A percentile compares a stretch with the other conserved stretches of the same genome.
Evolutionary conservation across 352 stramenopile genomes (phyloP).

Genomic region (Thalassiosira oceanica): DNA sequence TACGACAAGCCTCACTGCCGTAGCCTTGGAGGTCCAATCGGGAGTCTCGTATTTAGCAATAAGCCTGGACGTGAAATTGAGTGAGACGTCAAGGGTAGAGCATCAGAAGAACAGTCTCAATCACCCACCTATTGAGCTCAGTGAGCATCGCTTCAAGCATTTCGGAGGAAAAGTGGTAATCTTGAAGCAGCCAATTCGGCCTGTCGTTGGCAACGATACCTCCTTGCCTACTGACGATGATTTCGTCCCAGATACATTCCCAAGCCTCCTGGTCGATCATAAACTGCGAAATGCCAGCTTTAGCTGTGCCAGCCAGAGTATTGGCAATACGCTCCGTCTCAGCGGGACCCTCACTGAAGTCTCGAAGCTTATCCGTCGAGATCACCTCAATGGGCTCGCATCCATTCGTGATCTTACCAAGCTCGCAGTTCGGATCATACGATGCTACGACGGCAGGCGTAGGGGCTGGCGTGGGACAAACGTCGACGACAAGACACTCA

Average conservation of each 20-base stretch:
- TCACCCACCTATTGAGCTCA: slow-evolving; percentile 11
- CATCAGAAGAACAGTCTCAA: too few relatives aligned
- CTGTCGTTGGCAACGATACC: background rate
- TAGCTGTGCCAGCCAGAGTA: slow-evolving; percentile 15
- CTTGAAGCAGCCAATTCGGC: background rate
- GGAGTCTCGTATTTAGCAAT: slow-evolving; percentile 12
- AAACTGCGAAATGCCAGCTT: slow-evolving; percentile 27
- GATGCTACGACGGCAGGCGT: slow-evolving; percentile 26
- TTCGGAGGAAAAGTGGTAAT: slow-evolving; percentile 1
- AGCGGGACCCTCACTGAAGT: slow-evolving; percentile 21
- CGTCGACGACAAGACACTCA: background rate
- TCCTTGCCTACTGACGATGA: slow-evolving; percentile 18
- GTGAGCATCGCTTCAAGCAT: slow-evolving; percentile 18
- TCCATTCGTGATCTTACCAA: slow-evolving; percentile 24
- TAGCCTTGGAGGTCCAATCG: slow-evolving; percentile 1
- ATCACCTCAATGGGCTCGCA: slow-evolving; percentile 40
- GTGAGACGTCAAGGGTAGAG: too few relatives aligned
- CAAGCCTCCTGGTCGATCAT: slow-evolving; percentile 39
- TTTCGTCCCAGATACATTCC: slow-evolving; percentile 28
- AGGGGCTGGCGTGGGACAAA: background rate
- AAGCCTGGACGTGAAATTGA: too few relatives aligned
- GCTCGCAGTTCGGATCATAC: slow-evolving; percentile 43
- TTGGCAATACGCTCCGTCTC: slow-evolving; percentile 39
- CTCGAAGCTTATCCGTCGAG: slow-evolving; percentile 36
- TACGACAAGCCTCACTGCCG: slow-evolving; percentile 8